These are phyloP conservation scores for Scheffersomyces illinoinensis DNA, from an alignment of 1,139 yeast species.

Conservation along the genomic window DNA sequence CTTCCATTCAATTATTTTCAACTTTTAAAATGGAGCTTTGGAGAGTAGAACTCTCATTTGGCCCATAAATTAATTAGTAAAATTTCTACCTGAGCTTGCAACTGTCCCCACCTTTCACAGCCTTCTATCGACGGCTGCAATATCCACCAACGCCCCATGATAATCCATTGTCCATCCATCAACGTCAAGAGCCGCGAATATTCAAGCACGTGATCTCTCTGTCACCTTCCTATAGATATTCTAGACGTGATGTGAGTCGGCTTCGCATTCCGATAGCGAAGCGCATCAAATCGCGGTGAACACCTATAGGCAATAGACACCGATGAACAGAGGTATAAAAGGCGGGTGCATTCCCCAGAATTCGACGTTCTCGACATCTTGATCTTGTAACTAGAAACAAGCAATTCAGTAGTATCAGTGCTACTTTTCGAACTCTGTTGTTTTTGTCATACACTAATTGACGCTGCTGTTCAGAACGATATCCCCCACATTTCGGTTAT, in stretches of 20 bases:
- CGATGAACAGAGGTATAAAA: constrained; percentile 7
- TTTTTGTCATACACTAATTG: neutral
- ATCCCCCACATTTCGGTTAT: neutral
- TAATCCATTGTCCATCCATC: neutral
- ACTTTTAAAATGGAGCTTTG: neutral
- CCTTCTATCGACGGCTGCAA: neutral
- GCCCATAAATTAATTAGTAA: neutral
- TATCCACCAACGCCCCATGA: neutral
- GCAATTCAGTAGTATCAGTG: no score
- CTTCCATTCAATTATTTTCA: neutral
- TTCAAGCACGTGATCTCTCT: neutral
- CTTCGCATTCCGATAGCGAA: constrained; percentile 4
- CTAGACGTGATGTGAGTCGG: constrained; percentile 1
- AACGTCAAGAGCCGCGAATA: neutral
- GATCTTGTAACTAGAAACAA: neutral
- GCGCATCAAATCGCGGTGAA: neutral
- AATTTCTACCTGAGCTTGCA: neutral
- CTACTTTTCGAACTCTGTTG: neutral
- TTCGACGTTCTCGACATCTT: neutral
- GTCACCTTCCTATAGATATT: neutral
- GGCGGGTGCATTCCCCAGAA: neutral
- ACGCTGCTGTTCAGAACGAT: neutral
- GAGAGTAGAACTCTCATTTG: neutral
- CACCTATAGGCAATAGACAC: constrained; percentile 15
- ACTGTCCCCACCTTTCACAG: neutral